Conservation (phyloP, 2,329 filamentous ascomycete genomes). For the Calonectria hawksworthii region DNA sequence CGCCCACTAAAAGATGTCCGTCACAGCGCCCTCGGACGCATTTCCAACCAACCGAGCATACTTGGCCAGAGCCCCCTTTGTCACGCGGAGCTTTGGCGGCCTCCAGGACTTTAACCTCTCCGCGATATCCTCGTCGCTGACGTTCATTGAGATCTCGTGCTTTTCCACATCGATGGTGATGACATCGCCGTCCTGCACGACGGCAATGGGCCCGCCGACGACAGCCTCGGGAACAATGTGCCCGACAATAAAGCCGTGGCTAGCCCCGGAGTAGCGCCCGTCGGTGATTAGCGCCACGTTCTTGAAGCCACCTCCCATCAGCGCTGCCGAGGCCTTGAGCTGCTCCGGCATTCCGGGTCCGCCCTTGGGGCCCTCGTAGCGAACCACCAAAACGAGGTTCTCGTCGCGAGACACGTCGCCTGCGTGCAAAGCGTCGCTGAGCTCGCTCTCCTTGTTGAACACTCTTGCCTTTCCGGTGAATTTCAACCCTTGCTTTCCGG, state of each 20-base stretch:
- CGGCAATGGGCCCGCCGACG: conserved; percentile 85
- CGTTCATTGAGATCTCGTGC: background rate
- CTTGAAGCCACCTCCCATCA: conserved; percentile 89
- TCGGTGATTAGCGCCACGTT: conserved; percentile 94
- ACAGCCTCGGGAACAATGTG: conserved; percentile 92
- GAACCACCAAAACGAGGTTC: conserved; percentile 88
- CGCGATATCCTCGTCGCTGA: conserved; percentile 4
- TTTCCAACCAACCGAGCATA: background rate
- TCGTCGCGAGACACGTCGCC: conserved; percentile 64
- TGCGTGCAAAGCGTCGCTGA: conserved; percentile 81
- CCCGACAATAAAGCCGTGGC: conserved; percentile 91
- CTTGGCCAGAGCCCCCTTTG: background rate
- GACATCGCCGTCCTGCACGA: conserved; percentile 82
- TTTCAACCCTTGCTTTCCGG: conserved; percentile 87
- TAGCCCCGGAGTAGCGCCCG: conserved; percentile 87
- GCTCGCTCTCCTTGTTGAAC: conserved; percentile 86
- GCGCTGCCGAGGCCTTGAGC: conserved; percentile 84
- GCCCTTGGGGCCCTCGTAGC: conserved; percentile 92
- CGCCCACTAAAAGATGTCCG: background rate
- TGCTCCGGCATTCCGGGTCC: conserved; percentile 97
- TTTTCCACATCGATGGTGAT: conserved; percentile 82
- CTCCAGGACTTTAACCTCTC: background rate
- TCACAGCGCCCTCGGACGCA: background rate
- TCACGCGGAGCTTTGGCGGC: background rate
- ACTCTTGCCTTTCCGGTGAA: conserved; percentile 86